These are phyloP conservation scores for Xylaria bambusicola DNA, from an alignment of 495 filamentous ascomycete species.

Conservation along the genomic window DNA sequence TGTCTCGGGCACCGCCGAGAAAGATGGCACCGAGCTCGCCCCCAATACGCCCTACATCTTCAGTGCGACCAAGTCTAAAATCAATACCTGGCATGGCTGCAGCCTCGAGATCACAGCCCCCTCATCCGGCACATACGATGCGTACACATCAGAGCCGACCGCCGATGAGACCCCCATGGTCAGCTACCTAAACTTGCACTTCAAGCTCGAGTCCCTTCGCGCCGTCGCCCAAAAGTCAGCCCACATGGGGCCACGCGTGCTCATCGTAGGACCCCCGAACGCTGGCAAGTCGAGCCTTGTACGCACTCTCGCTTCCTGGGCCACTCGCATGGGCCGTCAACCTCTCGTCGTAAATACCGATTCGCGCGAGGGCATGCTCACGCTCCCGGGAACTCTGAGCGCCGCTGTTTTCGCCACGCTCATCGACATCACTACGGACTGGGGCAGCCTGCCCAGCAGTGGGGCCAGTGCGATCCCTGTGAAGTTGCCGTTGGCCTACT, in stretches of 20 bases:
- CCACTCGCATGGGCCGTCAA: constrained; percentile 71
- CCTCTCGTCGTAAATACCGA: constrained; percentile 87
- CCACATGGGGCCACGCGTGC: constrained; percentile 69
- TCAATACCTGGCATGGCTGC: constrained; percentile 91
- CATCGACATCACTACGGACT: constrained; percentile 88
- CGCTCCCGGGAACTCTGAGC: constrained; percentile 80
- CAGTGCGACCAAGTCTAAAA: constrained; percentile 76
- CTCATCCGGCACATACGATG: constrained; percentile 46
- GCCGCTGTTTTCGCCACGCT: constrained; percentile 80
- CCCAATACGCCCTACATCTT: constrained; percentile 80
- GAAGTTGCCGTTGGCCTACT: constrained; percentile 91
- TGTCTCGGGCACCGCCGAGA: constrained; percentile 80
- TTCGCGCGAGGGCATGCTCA: constrained; percentile 81
- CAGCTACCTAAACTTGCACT: constrained; percentile 83
- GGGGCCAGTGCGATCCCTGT: constrained; percentile 85
- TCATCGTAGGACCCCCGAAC: constrained; percentile 80
- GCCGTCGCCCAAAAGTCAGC: constrained; percentile 52
- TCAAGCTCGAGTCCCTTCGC: constrained; percentile 71
- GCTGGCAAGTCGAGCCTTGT: constrained; percentile 83
- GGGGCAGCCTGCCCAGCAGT: constrained; percentile 87
- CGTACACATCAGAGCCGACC: constrained; percentile 65
- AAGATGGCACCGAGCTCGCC: constrained; percentile 94
- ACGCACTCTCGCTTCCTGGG: constrained; percentile 80
- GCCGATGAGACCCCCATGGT: constrained; percentile 86
- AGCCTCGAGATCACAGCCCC: constrained; percentile 69